Evolutionary conservation across 1,284 basidiomycete genomes (phyloP), one percentile per base, ranked within the genome.

Genomic region (Pyrrhoderma noxium): DNA sequence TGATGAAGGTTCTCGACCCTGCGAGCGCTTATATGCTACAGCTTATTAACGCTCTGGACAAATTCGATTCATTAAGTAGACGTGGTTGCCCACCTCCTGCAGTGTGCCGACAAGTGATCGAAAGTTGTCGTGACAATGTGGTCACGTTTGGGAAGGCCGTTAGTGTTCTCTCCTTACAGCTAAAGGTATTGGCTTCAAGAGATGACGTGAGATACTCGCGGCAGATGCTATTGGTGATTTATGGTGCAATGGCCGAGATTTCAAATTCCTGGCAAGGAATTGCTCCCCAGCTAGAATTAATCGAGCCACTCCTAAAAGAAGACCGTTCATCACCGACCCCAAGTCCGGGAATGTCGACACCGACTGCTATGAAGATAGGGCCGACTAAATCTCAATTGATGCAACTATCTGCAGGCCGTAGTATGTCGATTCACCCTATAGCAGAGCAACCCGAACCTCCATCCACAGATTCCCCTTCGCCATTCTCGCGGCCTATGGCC

Each of bases 221-320:
- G 31, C 91, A 91, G 57, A 79, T 98, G 63, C 68, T 97, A 38
- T 69, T 98, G 49, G 86, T 90, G 67, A 75, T 99, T 23, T 94
- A 93, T 62, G 94, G 93, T 3, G 89, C 91, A 13, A 84, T 86
- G 62, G 89, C 85, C 2, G 96, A 99, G 68, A 82, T 98, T 42
- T 82, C 85, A 1, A 77, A 79, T 59, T 85, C 93, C 11, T 99
- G 95, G 93, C 77, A 79, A 60, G 70, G 75, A 18, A 86, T 98
- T 71, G 71, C 77, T 4, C 85, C 85, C 2, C 76, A 92, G 34
- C 70, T 92, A 1, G 80, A 83, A 21, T 76, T 81, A 11, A 79
- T 95, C 45, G 79, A 78, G 56, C 77, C 82, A 3, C 71, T 86
- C 39, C 69, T 93, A 21, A 74, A 72, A 53, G 72, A 72, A 14